Conservation (phyloP, 1,284 basidiomycete genomes). For the Fomitiporia mediterranea region DNA sequence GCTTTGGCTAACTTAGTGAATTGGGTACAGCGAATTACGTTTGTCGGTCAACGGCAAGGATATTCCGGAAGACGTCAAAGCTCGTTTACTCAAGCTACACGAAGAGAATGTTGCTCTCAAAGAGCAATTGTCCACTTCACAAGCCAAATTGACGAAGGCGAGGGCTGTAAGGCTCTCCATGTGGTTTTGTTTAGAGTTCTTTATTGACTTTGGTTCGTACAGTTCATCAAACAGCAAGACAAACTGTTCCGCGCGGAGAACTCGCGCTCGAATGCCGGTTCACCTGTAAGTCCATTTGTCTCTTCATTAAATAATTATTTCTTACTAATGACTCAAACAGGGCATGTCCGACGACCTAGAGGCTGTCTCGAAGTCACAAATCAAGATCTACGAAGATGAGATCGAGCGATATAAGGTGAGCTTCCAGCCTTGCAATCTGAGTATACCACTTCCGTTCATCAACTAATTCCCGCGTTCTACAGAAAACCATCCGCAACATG, state of each 20-base stretch:
- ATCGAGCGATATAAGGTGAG: constrained; percentile 56
- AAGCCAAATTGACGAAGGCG: constrained; percentile 81
- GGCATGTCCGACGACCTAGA: constrained; percentile 69
- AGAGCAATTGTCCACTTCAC: constrained; percentile 64
- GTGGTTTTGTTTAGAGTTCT: not conserved
- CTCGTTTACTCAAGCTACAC: constrained; percentile 70
- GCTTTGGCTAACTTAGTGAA: constrained; percentile 11
- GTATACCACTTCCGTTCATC: constrained; percentile 15
- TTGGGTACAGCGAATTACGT: constrained; percentile 57
- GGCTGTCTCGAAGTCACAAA: constrained; percentile 61
- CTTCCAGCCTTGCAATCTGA: constrained; percentile 1
- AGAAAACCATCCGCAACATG: constrained; percentile 53
- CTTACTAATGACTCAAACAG: constrained; percentile 28
- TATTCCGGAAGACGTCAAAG: constrained; percentile 76
- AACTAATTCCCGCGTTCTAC: constrained; percentile 13
- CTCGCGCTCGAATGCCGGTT: constrained; percentile 16
- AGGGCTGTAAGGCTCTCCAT: constrained; percentile 48
- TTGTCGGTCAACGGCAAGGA: constrained; percentile 70
- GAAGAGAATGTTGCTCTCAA: constrained; percentile 71
- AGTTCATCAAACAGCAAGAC: constrained; percentile 93
- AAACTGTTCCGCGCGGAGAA: constrained; percentile 80
- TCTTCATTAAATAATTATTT: not conserved
- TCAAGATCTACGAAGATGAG: constrained; percentile 70
- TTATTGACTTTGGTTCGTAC: constrained; percentile 1
- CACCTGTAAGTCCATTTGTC: constrained; percentile 20